These are phyloP conservation scores for Coriaria nepalensis DNA, from an alignment of 306 rosid genomes.

Conservation along the genomic window DNA sequence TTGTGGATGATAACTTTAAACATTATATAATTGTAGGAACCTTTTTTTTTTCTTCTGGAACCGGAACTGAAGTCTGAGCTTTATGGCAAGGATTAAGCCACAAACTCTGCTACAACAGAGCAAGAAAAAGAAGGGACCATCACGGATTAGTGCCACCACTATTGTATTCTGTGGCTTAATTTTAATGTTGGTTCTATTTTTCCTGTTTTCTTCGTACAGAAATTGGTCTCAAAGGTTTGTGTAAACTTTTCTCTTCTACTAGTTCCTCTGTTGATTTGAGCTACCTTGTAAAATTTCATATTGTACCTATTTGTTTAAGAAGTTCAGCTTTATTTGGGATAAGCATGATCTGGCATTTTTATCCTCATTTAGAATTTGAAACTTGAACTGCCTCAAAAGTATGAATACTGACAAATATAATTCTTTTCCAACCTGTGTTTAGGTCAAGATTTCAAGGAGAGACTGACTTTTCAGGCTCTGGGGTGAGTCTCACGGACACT, in stretches of 20 bases:
- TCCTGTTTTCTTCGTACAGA: constrained; percentile 31
- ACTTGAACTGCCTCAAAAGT: constrained; percentile 11
- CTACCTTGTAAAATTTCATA: not conserved
- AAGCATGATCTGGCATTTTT: not conserved
- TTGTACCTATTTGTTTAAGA: not conserved
- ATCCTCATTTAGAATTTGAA: not conserved
- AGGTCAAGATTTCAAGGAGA: constrained; percentile 38
- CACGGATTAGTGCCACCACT: constrained; percentile 31
- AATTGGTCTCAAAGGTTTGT: constrained; percentile 55
- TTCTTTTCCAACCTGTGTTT: constrained; percentile 15
- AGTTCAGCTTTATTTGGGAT: not conserved
- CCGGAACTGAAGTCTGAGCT: constrained; percentile 18
- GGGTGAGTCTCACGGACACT: constrained; percentile 23
- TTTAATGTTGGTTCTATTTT: constrained; percentile 31
- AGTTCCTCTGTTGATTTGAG: constrained; percentile 4
- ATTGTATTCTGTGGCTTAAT: constrained; percentile 33
- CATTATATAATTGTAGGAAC: constrained; percentile 10
- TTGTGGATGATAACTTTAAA: constrained; percentile 3
- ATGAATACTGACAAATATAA: constrained; percentile 16
- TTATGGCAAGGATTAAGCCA: constrained; percentile 64
- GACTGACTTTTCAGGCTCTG: constrained; percentile 19
- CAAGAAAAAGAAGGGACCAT: constrained; percentile 67
- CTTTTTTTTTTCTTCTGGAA: not conserved
- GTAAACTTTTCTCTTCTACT: not conserved
- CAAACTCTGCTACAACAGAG: constrained; percentile 65